Conservation (phyloP, 129 eudicot species). For the Kitagawia praeruptora region DNA sequence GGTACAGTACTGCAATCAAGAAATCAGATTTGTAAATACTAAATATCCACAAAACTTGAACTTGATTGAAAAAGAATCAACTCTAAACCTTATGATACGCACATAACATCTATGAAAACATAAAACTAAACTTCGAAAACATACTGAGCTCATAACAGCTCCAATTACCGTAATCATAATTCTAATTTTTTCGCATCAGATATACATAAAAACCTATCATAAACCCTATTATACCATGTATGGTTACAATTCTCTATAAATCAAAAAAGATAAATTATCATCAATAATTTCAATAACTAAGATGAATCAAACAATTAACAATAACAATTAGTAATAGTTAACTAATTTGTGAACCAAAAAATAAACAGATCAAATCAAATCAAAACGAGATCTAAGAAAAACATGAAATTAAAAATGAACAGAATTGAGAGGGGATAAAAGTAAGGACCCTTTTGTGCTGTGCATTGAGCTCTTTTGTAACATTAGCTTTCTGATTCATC, state of each 20-base stretch:
- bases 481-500: slow-evolving; percentile 70
- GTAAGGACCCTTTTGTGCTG: slow-evolving; percentile 57
- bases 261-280: background rate
- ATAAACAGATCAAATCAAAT: slow-evolving; percentile 10
- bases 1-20: background rate
- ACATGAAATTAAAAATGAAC: background rate
- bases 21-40: background rate
- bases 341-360: no score
- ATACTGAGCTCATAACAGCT: background rate
- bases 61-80: background rate
- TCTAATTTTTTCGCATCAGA: background rate
- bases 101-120: background rate
- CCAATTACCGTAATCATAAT: background rate
- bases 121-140: background rate
- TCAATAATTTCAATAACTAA: background rate
- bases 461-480: slow-evolving; percentile 74
- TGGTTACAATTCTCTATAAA: background rate
- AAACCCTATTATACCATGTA: background rate
- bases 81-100: background rate
- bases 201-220: background rate
- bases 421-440: background rate
- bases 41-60: background rate
- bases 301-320: background rate
- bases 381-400: slow-evolving; percentile 2
- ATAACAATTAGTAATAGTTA: background rate